Conservation (phyloP, 306 rosid species). For the Cucurbita pepo region DNA sequence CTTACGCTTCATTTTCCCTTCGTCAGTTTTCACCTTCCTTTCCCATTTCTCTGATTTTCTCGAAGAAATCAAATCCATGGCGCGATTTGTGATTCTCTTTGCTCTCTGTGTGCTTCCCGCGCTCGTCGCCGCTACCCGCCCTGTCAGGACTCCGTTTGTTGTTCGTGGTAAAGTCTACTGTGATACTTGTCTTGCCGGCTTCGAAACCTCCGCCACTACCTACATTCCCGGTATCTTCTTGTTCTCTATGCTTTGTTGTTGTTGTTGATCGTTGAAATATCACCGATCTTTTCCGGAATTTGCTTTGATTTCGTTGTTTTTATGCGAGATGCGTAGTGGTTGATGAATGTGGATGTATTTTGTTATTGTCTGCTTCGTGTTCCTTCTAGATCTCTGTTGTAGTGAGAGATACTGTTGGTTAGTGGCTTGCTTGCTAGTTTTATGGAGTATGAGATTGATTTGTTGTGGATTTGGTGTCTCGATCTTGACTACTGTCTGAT, state of each 20-base stretch:
- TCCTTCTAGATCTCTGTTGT: background rate
- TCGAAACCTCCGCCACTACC: slow-evolving; percentile 63
- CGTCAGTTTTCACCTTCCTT: background rate
- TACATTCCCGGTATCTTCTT: slow-evolving; percentile 42
- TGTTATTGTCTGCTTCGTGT: background rate
- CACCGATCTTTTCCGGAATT: background rate
- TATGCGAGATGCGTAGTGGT: background rate
- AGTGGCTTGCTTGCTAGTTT: background rate
- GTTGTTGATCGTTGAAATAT: background rate
- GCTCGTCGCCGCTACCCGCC: slow-evolving; percentile 48
- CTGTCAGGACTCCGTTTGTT: slow-evolving; percentile 26
- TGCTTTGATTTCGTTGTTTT: background rate
- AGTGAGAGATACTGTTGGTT: background rate
- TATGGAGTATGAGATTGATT: background rate
- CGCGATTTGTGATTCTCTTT: slow-evolving; percentile 26
- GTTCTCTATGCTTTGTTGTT: background rate
- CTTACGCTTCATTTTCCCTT: background rate
- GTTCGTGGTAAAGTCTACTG: slow-evolving; percentile 64
- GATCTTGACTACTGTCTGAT: background rate
- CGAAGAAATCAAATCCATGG: slow-evolving; percentile 4
- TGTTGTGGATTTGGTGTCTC: background rate
- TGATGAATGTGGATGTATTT: background rate
- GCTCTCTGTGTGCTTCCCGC: slow-evolving; percentile 51
- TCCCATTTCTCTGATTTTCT: background rate
- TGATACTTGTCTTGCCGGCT: slow-evolving; percentile 74